Evolutionary conservation across 1,284 basidiomycete species (phyloP), one percentile per base, ranked within the genome.

Genomic region (Sutorius eximius): DNA sequence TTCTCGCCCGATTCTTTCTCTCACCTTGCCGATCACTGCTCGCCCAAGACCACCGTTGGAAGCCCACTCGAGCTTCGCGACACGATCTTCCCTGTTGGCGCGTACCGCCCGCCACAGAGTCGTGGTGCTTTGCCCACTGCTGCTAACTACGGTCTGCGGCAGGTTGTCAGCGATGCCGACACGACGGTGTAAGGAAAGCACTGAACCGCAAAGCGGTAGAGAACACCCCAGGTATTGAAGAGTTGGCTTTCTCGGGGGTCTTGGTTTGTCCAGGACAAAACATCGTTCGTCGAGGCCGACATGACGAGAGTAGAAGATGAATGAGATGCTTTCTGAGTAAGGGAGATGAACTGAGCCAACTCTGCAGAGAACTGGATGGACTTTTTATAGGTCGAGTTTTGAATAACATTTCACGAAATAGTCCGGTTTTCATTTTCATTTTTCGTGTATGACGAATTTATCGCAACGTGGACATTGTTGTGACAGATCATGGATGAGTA

Each of bases 11-110:
- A 43, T 55, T 46, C 43, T 24, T 48, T 53, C 63, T 66, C 63
- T 59, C 61, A 89, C 89, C 79, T 90, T 91, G 66, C 89, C 89
- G 66, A 92, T 89, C 61, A 87, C 78, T 61, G 87, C 84, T 63
- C 90, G 88, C 60, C 90, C 89, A 53, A 91, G 84, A 53, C 86
- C 83, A 56, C 89, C 89, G 62, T 82, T 87, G 51, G 82, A 74
- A 52, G 86, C 81, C 90, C 89, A 93, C 71, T 93, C 90, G 56
- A 93, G 81, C 74, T 86, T 89, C 61, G 90, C 89, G 62, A 91
- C 85, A 45, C 87, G 83, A 70, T 92, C 89, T 73, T 90, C 88
- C 68, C 87, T 89, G 75, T 87, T 87, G 51, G 86, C 78, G 49
- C 89, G 86, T 64, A 89, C 86, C 32, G 86, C 76, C 56, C 86